phyloP scores from a whole-genome alignment of 2,329 filamentous ascomycete genomes.

The Trichoderma oligosporum region DNA sequence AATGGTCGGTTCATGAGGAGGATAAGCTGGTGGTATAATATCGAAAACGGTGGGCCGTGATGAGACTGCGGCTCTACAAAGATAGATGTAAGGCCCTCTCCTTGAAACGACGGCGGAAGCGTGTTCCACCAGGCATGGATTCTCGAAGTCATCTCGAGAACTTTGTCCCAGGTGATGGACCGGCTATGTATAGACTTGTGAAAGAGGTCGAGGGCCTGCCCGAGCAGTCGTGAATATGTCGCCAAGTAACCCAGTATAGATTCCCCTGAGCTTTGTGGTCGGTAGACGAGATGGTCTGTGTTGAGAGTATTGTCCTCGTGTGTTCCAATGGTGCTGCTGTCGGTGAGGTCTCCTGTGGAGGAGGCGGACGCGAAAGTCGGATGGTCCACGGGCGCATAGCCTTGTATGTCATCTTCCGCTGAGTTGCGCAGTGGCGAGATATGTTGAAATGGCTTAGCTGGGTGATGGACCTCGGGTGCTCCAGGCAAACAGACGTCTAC shows the following conservation, averaged over 20 bases:
- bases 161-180: constrained; percentile 16
- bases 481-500: constrained; percentile 12
- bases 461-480: constrained; percentile 5
- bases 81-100: constrained; percentile 7
- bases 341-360: constrained; percentile 10
- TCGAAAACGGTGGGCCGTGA: constrained; percentile 13
- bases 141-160: constrained; percentile 16
- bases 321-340: constrained; percentile 5
- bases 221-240: constrained; percentile 14
- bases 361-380: constrained; percentile 7
- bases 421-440: not conserved
- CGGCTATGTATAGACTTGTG: constrained; percentile 15
- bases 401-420: not conserved
- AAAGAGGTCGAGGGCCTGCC: constrained; percentile 16
- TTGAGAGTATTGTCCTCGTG: not conserved
- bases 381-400: constrained; percentile 7
- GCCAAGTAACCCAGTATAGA: constrained; percentile 11
- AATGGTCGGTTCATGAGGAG: constrained; percentile 16
- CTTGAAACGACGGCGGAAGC: constrained; percentile 6
- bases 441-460: not conserved
- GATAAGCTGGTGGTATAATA: constrained; percentile 12
- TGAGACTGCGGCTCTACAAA: constrained; percentile 13
- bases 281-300: constrained; percentile 6
- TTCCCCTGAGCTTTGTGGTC: constrained; percentile 5
- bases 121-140: constrained; percentile 16